phyloP scores from a whole-genome alignment of 129 eudicot genomes.

The Calendula officinalis region DNA sequence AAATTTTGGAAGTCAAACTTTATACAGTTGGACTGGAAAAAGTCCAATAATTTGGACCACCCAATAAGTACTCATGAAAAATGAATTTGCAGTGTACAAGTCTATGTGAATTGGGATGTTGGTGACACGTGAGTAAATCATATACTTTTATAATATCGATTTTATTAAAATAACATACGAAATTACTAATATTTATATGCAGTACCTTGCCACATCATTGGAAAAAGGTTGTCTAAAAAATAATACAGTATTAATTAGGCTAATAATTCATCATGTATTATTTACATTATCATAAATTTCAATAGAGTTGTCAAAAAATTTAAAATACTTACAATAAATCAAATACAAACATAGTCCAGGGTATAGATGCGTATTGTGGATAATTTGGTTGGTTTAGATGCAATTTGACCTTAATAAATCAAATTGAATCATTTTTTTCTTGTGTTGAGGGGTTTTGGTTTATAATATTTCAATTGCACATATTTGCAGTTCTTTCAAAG shows the following conservation, averaged over 20 bases:
- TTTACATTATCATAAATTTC: background rate
- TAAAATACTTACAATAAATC: background rate
- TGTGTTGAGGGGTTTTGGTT: background rate
- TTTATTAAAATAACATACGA: too few species aligned
- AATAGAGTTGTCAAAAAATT: background rate
- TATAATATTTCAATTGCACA: too few species aligned
- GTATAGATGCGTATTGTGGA: constrained; percentile 12
- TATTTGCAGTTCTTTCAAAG: too few species aligned
- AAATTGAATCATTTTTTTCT: background rate
- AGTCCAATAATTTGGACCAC: constrained; percentile 16
- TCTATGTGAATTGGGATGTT: constrained; percentile 6
- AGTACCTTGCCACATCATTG: too few species aligned
- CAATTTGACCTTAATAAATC: background rate
- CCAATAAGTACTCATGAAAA: constrained; percentile 11
- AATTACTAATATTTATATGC: too few species aligned
- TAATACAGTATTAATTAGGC: too few species aligned
- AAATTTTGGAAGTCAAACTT: constrained; percentile 3
- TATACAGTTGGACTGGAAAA: background rate
- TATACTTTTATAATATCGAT: too few species aligned
- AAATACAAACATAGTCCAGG: constrained; percentile 1
- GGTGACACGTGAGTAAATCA: background rate
- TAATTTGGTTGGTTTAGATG: background rate
- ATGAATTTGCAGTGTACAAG: background rate
- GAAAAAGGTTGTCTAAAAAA: too few species aligned
- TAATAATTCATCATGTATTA: too few species aligned